phyloP scores from a whole-genome alignment of 139 green algal genomes.

The Closterium sp. region DNA sequence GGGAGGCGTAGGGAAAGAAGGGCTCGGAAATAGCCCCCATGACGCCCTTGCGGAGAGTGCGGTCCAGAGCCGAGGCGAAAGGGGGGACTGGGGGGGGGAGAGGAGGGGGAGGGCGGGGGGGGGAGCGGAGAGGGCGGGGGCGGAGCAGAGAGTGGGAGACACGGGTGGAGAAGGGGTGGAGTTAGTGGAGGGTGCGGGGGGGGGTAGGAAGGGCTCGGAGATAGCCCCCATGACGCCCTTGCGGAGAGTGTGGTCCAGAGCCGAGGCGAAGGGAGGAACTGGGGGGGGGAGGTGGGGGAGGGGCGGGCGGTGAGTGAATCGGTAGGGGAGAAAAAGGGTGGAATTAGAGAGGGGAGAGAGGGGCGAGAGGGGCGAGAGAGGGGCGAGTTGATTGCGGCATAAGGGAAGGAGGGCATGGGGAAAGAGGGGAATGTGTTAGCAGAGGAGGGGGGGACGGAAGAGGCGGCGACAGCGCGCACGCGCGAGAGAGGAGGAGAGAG shows the following conservation, averaged over 20 bases:
- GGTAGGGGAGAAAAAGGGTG: not conserved
- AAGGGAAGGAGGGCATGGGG: too few relatives aligned
- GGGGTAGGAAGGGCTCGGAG: not conserved
- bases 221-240: not conserved
- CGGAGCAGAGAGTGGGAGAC: not conserved
- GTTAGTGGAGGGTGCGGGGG: too few relatives aligned
- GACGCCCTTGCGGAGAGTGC: not conserved
- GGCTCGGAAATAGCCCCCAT: not conserved
- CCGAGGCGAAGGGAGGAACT: not conserved
- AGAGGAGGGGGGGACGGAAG: too few relatives aligned
- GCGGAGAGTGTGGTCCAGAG: not conserved
- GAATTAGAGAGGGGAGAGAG: not conserved
- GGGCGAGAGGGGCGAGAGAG: not conserved
- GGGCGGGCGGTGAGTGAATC: not conserved
- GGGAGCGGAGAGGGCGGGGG: too few relatives aligned
- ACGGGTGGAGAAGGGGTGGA: not conserved
- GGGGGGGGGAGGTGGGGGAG: too few relatives aligned
- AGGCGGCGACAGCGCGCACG: not conserved
- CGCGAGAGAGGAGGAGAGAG: too few relatives aligned
- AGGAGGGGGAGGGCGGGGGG: not conserved
- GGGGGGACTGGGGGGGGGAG: not conserved
- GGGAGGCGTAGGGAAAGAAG: not conserved
- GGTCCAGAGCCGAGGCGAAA: not conserved
- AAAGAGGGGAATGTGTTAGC: too few relatives aligned
- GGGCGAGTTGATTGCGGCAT: too few relatives aligned